These are phyloP conservation scores for Xylaria palmicola DNA, from an alignment of 495 filamentous ascomycete genomes.

Conservation along the genomic window DNA sequence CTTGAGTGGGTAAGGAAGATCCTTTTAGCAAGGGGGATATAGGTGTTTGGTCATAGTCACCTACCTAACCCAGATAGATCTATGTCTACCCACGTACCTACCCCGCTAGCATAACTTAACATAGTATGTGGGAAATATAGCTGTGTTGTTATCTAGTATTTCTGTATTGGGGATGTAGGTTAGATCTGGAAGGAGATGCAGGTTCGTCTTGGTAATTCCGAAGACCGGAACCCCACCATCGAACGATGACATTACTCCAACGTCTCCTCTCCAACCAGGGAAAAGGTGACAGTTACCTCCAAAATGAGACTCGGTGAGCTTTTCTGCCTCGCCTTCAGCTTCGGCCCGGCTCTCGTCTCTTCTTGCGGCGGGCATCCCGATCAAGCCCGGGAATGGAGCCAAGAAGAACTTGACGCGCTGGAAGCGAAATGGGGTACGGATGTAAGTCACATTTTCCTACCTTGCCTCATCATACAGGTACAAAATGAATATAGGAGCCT, in stretches of 20 bases:
- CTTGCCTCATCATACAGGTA: no score
- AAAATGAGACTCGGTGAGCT: conserved; percentile 20
- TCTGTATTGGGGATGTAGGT: no score
- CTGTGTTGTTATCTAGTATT: no score
- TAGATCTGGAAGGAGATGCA: no score
- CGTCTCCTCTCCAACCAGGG: not conserved
- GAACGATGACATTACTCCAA: not conserved
- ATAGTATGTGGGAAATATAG: no score
- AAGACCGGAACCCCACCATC: conserved; percentile 2
- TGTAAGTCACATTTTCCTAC: conserved; percentile 30
- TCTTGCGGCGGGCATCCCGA: conserved; percentile 24
- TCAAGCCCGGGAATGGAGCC: conserved; percentile 33
- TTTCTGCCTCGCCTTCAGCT: conserved; percentile 22
- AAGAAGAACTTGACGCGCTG: conserved; percentile 45
- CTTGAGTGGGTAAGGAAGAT: no score
- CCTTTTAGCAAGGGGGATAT: no score
- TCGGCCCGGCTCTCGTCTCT: conserved; percentile 19
- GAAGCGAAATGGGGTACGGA: conserved; percentile 57
- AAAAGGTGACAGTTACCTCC: not conserved
- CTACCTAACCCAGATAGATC: no score
- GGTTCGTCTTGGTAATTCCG: not conserved
- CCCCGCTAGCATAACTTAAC: no score
- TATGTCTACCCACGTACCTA: no score
- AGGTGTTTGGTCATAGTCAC: no score
- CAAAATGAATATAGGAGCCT: no score